These are phyloP conservation scores for Clonostachys rosea DNA, from an alignment of 2,329 filamentous ascomycete genomes.

Conservation along the genomic window DNA sequence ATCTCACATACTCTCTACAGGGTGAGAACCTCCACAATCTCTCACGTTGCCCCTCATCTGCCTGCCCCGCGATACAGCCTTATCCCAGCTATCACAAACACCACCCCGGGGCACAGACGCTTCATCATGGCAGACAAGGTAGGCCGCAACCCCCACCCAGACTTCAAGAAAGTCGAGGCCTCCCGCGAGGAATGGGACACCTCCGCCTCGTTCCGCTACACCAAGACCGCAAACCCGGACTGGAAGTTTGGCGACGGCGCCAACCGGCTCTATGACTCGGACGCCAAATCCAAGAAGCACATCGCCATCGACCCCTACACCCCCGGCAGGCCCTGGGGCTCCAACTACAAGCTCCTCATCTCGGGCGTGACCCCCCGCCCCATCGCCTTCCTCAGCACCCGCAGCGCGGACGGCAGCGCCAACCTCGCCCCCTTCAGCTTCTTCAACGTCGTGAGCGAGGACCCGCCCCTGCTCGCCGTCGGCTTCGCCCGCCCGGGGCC, in stretches of 20 bases:
- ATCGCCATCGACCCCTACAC: slow-evolving; percentile 78
- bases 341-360: slow-evolving; percentile 93
- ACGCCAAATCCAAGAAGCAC: slow-evolving; percentile 43
- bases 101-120: no score
- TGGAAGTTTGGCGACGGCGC: slow-evolving; percentile 65
- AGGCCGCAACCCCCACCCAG: slow-evolving; percentile 64
- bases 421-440: slow-evolving; percentile 90
- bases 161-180: slow-evolving; percentile 71
- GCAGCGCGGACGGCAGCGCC: slow-evolving; percentile 51
- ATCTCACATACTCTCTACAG: no score
- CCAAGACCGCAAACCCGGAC: slow-evolving; percentile 56
- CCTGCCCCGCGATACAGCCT: no score
- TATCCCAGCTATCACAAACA: no score
- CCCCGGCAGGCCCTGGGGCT: slow-evolving; percentile 57
- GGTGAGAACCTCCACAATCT: no score
- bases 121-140: slow-evolving; percentile 12
- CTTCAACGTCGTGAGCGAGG: slow-evolving; percentile 78
- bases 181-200: slow-evolving; percentile 58
- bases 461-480: slow-evolving; percentile 77
- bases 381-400: slow-evolving; percentile 60
- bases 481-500: slow-evolving; percentile 25
- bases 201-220: slow-evolving; percentile 39
- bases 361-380: slow-evolving; percentile 78
- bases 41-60: no score
- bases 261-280: slow-evolving; percentile 38